phyloP scores from a whole-genome alignment of 768 basidiomycete species.

The Amanita exitialis region DNA sequence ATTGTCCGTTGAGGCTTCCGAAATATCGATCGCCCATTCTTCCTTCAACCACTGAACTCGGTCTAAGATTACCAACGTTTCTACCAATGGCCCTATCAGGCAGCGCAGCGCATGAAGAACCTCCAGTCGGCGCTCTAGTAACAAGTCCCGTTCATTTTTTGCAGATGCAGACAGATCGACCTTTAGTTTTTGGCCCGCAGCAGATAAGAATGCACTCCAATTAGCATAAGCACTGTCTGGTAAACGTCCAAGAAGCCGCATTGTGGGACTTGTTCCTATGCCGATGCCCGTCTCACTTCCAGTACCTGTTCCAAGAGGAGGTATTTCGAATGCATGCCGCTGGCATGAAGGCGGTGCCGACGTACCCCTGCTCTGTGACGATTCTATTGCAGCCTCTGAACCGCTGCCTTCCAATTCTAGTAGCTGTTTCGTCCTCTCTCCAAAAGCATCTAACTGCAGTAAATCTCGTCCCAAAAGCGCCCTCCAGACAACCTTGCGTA shows the following conservation, averaged over 20 bases:
- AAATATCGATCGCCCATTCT: constrained; percentile 15
- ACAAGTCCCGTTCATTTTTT: constrained; percentile 6
- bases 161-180: constrained; percentile 11
- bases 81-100: constrained; percentile 57
- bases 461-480: constrained; percentile 37
- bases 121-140: constrained; percentile 33
- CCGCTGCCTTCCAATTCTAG: not conserved
- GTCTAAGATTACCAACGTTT: constrained; percentile 56
- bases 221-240: constrained; percentile 36
- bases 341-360: constrained; percentile 17
- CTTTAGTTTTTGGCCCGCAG: constrained; percentile 17
- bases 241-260: constrained; percentile 42
- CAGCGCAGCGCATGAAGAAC: constrained; percentile 61
- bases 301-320: not conserved
- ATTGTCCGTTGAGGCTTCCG: not conserved
- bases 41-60: constrained; percentile 48
- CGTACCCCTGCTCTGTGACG: constrained; percentile 5
- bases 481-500: constrained; percentile 65
- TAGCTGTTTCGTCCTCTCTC: not conserved
- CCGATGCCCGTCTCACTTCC: constrained; percentile 10
- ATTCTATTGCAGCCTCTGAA: not conserved
- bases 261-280: constrained; percentile 28
- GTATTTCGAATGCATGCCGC: constrained; percentile 6
- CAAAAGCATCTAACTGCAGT: not conserved
- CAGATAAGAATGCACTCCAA: constrained; percentile 37